Evolutionary conservation across 495 filamentous ascomycete species (phyloP).

Genomic region (Talaromyces adpressus): DNA sequence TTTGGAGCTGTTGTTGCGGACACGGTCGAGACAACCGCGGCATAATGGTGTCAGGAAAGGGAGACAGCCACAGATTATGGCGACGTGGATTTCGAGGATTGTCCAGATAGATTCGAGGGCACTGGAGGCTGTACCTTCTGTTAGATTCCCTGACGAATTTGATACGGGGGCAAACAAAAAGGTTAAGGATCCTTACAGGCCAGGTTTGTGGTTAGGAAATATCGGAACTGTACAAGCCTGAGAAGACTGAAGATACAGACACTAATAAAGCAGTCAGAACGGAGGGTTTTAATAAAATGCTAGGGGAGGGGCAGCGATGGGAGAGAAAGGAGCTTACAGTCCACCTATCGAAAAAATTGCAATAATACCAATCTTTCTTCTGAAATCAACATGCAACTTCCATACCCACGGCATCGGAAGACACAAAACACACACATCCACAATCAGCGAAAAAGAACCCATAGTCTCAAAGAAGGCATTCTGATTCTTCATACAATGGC

Average conservation of each 20-base stretch:
- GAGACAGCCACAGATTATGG: conserved; percentile 42
- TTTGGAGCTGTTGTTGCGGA: neutral
- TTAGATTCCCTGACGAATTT: neutral
- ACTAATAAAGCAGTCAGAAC: conserved; percentile 10
- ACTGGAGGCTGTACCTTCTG: conserved; percentile 11
- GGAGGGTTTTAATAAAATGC: neutral
- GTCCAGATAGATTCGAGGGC: conserved; percentile 43
- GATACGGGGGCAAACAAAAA: neutral
- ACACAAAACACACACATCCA: conserved; percentile 26
- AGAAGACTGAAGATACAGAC: conserved; percentile 23
- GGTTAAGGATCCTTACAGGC: conserved; percentile 12
- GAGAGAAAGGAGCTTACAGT: conserved; percentile 13
- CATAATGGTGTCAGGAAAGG: conserved; percentile 25
- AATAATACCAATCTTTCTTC: conserved; percentile 24
- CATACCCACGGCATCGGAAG: conserved; percentile 28
- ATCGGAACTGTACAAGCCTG: conserved; percentile 15
- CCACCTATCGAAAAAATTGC: conserved; percentile 22
- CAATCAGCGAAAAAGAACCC: conserved; percentile 21
- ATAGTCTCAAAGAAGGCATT: conserved; percentile 15
- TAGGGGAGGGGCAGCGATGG: neutral
- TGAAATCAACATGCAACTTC: conserved; percentile 12
- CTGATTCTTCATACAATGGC: conserved; percentile 21
- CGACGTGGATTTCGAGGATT: conserved; percentile 42
- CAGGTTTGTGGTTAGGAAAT: conserved; percentile 16
- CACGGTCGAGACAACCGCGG: conserved; percentile 8